These are phyloP conservation scores for Halophytophthora polymorphica DNA, from an alignment of 352 stramenopile species.

Conservation along the genomic window DNA sequence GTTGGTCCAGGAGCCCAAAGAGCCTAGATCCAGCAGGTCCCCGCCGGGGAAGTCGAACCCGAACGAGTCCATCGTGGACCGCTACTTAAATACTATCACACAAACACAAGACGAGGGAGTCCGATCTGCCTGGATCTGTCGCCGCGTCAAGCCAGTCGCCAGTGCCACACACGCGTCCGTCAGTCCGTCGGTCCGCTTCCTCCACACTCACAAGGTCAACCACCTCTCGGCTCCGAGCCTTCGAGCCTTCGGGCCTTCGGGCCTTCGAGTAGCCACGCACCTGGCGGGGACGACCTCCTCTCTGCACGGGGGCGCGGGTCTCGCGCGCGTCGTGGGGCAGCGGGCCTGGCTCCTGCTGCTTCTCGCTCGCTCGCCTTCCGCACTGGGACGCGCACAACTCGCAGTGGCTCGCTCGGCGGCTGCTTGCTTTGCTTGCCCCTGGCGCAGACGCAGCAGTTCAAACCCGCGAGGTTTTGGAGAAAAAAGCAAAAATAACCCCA, in stretches of 20 bases:
- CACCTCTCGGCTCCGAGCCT: no score
- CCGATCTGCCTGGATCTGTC: slow-evolving; percentile 6
- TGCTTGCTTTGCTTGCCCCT: no score
- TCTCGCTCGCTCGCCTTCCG: no score
- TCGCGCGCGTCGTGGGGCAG: no score
- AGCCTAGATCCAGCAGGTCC: slow-evolving; percentile 75
- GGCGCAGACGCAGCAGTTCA: slow-evolving; percentile 23
- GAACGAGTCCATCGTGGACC: slow-evolving; percentile 73
- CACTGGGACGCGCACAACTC: slow-evolving; percentile 9
- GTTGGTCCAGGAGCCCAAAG: slow-evolving; percentile 64
- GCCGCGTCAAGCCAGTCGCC: background rate
- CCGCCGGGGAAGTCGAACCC: slow-evolving; percentile 77
- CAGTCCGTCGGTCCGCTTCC: no score
- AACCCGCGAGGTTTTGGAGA: slow-evolving; percentile 26
- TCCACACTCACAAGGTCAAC: background rate
- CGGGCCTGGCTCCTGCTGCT: no score
- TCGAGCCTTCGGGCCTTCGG: no score
- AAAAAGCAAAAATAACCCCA: slow-evolving; percentile 38
- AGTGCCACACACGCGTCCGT: background rate
- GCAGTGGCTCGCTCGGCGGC: background rate
- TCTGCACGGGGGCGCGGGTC: no score
- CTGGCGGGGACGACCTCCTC: background rate
- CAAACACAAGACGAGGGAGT: slow-evolving; percentile 22
- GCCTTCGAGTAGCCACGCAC: background rate
- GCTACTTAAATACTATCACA: slow-evolving; percentile 36